Evolutionary conservation across 176 grass and related monocot genomes (phyloP), one percentile per base, ranked within the genome.

Genomic region (Oryza meyeriana): DNA sequence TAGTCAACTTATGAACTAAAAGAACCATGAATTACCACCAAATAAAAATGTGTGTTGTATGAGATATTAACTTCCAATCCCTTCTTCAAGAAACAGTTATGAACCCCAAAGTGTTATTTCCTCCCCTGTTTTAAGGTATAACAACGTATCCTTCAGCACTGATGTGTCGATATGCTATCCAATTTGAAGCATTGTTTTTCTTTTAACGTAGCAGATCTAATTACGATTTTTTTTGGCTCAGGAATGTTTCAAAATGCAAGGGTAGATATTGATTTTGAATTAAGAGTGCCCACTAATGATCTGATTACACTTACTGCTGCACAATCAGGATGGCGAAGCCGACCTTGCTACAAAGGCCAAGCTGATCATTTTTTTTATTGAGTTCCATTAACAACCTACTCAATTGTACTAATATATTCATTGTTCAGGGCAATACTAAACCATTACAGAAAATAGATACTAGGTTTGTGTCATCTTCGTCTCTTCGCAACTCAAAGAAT

Each of bases 351-450:
- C 45, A 72, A 75, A 6, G 41, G 74, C 64, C 4, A 42, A 41
- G 40, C 33, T 65, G 70, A 61, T 67, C 18, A 38, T 79, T 72
- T 79, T 74, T 48, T 50, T 44, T 11, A 4, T 12, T 22, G 34
- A 59, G 44, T 57, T 77, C 29, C 47, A 62, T 47, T 59, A 74
- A 80, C n/a, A 61, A 29, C 10, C 69, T 26, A 64, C 50, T 71
- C 44, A 31, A 36, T 14, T 61, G 11, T 72, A 20, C 29, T 58
- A 67, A 66, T 13, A 14, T 66, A 20, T 33, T 42, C 34, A 57
- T 68, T 66, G 38, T 41, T 77, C 64, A 77, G 25, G 63, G 55
- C n/a, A 80, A 25, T 28, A 85, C 26, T 17, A 84, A 75, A 84
- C 11, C 26, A 47, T 45, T 12, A 58, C 25, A 32, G 14, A 20